These are phyloP conservation scores for Candida anutae DNA, from an alignment of 1,139 yeast species.

Conservation along the genomic window DNA sequence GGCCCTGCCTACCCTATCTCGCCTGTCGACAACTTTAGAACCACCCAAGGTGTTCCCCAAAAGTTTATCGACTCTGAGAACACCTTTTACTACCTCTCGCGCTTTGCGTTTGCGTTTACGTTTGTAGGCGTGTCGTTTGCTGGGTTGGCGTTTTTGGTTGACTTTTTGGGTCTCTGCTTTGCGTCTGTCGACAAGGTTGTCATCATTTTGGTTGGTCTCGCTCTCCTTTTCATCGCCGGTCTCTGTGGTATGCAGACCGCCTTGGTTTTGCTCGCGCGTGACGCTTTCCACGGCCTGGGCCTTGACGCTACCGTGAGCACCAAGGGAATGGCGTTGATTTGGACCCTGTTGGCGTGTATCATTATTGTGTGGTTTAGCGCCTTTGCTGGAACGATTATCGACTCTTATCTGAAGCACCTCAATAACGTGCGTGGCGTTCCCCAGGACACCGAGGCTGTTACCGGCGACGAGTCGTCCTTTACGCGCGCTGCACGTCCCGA, in stretches of 20 bases:
- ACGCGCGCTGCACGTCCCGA: constrained; percentile 31
- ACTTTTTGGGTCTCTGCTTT: constrained; percentile 36
- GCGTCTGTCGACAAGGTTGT: constrained; percentile 50
- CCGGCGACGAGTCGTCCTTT: constrained; percentile 38
- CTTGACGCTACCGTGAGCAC: constrained; percentile 45
- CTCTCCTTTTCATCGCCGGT: constrained; percentile 47
- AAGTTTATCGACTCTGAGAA: constrained; percentile 50
- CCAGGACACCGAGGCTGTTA: constrained; percentile 9
- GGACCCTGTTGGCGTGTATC: constrained; percentile 60
- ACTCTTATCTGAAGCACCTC: constrained; percentile 40
- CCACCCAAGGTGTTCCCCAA: constrained; percentile 42
- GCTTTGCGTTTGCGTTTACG: constrained; percentile 63
- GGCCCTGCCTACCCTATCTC: constrained; percentile 62
- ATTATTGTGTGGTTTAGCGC: constrained; percentile 46
- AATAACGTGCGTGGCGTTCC: constrained; percentile 21
- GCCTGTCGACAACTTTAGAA: constrained; percentile 61
- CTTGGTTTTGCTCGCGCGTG: constrained; percentile 54
- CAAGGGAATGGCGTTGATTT: constrained; percentile 51
- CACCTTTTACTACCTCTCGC: constrained; percentile 58
- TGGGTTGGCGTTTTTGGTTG: constrained; percentile 33
- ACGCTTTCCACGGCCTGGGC: constrained; percentile 47
- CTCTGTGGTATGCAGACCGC: constrained; percentile 66
- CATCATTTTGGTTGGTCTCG: constrained; percentile 45
- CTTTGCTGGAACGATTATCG: constrained; percentile 45
- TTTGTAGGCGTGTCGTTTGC: constrained; percentile 53